phyloP scores from a whole-genome alignment of 768 basidiomycete genomes.

The Lentinus brumalis region DNA sequence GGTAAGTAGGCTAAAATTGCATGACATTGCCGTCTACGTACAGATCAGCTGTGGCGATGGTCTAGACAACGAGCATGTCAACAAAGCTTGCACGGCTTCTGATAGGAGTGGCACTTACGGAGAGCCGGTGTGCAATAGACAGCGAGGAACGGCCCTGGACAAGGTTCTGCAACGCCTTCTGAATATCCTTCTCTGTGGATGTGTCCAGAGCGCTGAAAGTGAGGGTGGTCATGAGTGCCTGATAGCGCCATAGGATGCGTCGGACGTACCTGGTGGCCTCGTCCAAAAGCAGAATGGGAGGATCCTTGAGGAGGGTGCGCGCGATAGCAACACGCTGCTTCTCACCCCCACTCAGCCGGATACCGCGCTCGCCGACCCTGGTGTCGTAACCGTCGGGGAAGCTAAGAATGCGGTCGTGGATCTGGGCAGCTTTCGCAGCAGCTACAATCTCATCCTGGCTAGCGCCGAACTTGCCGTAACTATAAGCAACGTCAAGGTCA shows the following conservation, averaged over 20 bases:
- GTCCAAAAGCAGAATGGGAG: slow-evolving; percentile 77
- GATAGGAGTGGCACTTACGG: slow-evolving; percentile 47
- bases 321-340: slow-evolving; percentile 91
- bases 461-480: slow-evolving; percentile 78
- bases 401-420: slow-evolving; percentile 81
- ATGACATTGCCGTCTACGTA: slow-evolving; percentile 28
- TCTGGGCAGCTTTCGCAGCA: slow-evolving; percentile 80
- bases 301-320: slow-evolving; percentile 83
- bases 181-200: slow-evolving; percentile 87
- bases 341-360: slow-evolving; percentile 84
- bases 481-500: slow-evolving; percentile 24
- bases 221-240: slow-evolving; percentile 1
- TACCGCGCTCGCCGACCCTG: slow-evolving; percentile 87
- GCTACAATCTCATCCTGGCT: slow-evolving; percentile 73
- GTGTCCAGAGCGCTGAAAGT: slow-evolving; percentile 77
- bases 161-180: slow-evolving; percentile 82
- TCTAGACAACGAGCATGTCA: slow-evolving; percentile 33
- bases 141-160: slow-evolving; percentile 72
- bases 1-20: slow-evolving; percentile 1
- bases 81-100: slow-evolving; percentile 2
- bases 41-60: slow-evolving; percentile 56
- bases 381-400: slow-evolving; percentile 91
- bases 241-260: not conserved
- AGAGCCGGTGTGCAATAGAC: slow-evolving; percentile 80
- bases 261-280: slow-evolving; percentile 65